These are phyloP conservation scores for Aulographum hederae DNA, from an alignment of 2,329 filamentous ascomycete species.

Conservation along the genomic window DNA sequence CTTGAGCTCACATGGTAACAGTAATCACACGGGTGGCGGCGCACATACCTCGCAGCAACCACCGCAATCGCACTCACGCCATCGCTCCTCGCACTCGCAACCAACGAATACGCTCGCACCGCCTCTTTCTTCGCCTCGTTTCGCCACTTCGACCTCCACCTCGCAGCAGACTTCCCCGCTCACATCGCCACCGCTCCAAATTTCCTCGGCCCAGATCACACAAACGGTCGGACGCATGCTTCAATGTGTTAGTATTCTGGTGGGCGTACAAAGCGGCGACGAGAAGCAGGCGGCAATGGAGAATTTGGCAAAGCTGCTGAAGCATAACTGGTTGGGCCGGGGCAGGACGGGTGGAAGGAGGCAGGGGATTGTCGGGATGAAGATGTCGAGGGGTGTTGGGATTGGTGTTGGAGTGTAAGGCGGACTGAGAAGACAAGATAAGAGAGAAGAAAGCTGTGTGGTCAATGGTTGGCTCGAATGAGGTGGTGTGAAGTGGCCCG, in stretches of 20 bases:
- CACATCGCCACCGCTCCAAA: conserved; percentile 16
- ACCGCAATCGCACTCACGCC: too few relatives aligned
- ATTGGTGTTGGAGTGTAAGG: conserved; percentile 10
- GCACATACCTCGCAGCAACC: too few relatives aligned
- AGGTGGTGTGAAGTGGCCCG: too few relatives aligned
- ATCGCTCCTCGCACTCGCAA: too few relatives aligned
- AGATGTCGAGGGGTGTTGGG: conserved; percentile 18
- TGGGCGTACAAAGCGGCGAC: conserved; percentile 55
- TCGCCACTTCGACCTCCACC: conserved; percentile 7
- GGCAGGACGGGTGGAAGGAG: conserved; percentile 79
- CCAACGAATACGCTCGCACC: conserved; percentile 7
- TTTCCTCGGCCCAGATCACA: conserved; percentile 56
- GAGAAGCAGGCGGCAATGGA: conserved; percentile 63
- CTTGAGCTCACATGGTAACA: too few relatives aligned
- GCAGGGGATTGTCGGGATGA: conserved; percentile 68
- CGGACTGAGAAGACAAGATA: too few relatives aligned
- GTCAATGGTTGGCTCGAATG: too few relatives aligned
- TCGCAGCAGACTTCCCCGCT: conserved; percentile 10
- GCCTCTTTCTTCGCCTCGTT: too few relatives aligned
- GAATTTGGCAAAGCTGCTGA: conserved; percentile 68
- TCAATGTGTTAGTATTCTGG: conserved; percentile 85
- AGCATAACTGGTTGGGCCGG: conserved; percentile 90
- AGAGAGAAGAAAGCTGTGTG: too few relatives aligned
- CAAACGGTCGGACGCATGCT: conserved; percentile 92
- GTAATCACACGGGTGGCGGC: too few relatives aligned